phyloP scores from a whole-genome alignment of 129 eudicot species.

The Kitagawia praeruptora region DNA sequence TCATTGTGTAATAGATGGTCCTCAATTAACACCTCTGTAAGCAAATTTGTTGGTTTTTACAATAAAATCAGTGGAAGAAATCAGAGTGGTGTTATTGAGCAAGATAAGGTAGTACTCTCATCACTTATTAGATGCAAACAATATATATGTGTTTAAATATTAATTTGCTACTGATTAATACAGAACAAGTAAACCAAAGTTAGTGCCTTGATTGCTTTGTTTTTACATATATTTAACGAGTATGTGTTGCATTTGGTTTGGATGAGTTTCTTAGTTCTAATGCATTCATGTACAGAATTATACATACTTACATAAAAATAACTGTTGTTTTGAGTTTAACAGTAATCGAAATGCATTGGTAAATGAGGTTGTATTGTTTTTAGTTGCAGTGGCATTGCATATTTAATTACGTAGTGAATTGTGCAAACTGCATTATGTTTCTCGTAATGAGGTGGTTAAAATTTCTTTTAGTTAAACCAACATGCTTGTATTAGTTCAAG shows the following conservation, averaged over 20 bases:
- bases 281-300: neutral
- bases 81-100: too few relatives aligned
- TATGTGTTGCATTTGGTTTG: neutral
- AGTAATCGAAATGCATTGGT: neutral
- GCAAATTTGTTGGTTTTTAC: too few relatives aligned
- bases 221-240: neutral
- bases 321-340: neutral
- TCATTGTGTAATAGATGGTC: too few relatives aligned
- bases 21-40: too few relatives aligned
- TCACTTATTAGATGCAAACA: too few relatives aligned
- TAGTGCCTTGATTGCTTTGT: too few relatives aligned
- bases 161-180: too few relatives aligned
- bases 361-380: neutral
- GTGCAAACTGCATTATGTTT: slow-evolving; percentile 1
- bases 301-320: neutral
- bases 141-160: too few relatives aligned
- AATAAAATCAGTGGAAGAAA: too few relatives aligned
- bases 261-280: neutral
- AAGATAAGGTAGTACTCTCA: too few relatives aligned
- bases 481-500: neutral
- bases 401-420: neutral
- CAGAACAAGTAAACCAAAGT: too few relatives aligned
- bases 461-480: neutral
- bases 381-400: neutral
- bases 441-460: neutral